A percentile compares a stretch with the other conserved stretches of the same genome.
Evolutionary conservation across 2,329 filamentous ascomycete genomes (phyloP).

Genomic region (Aphanocladium album): DNA sequence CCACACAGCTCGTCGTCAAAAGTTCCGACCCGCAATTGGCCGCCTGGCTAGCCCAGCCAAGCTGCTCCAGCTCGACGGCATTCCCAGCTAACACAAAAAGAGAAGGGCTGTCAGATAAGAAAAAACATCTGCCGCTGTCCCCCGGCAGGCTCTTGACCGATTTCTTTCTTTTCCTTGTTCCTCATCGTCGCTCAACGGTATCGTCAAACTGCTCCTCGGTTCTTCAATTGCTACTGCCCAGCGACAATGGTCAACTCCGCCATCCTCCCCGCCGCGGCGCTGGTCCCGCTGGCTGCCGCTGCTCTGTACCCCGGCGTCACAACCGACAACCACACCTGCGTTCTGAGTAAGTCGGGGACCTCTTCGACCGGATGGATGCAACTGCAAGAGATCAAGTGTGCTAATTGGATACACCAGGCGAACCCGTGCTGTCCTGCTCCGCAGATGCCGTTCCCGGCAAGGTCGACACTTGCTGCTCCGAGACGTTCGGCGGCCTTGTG

Average conservation of each 20-base stretch:
- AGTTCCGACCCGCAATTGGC: constrained; percentile 6
- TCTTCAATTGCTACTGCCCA: background rate
- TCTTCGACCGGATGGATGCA: background rate
- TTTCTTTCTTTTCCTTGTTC: background rate
- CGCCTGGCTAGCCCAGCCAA: background rate
- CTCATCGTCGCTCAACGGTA: background rate
- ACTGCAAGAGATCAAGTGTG: background rate
- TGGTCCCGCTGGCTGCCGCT: constrained; percentile 28
- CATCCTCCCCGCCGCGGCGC: constrained; percentile 21
- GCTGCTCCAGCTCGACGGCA: background rate
- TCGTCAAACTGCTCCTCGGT: background rate
- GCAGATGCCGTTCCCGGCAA: constrained; percentile 34
- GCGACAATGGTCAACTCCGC: constrained; percentile 23
- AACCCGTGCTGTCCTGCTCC: constrained; percentile 44
- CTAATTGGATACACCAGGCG: constrained; percentile 16
- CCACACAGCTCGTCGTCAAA: background rate
- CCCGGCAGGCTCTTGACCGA: background rate
- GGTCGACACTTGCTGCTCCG: constrained; percentile 59
- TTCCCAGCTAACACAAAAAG: constrained; percentile 10
- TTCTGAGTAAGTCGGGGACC: constrained; percentile 32
- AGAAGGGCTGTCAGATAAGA: constrained; percentile 8
- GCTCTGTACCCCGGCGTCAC: constrained; percentile 41
- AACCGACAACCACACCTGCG: constrained; percentile 52
- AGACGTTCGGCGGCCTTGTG: constrained; percentile 60
- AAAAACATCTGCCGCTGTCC: background rate